These are phyloP conservation scores for Amphirosellinia nigrospora DNA, from an alignment of 495 filamentous ascomycete genomes.

Conservation along the genomic window DNA sequence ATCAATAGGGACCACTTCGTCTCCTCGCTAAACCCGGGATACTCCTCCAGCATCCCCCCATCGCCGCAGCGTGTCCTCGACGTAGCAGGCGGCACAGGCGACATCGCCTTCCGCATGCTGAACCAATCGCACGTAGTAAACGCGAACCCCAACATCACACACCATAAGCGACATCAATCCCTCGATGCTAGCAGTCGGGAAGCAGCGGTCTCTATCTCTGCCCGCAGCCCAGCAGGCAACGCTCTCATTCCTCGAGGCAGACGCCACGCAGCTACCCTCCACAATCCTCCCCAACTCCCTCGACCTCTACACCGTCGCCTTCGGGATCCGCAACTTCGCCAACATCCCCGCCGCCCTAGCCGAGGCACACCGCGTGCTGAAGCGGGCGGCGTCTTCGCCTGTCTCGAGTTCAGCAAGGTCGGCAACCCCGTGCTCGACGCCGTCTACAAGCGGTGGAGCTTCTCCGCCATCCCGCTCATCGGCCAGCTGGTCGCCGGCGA, in stretches of 20 bases:
- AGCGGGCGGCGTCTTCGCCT: conserved; percentile 94
- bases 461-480: conserved; percentile 90
- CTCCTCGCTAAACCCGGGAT: conserved; percentile 85
- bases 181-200: conserved; percentile 88
- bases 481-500: conserved; percentile 95
- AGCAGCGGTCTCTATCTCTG: conserved; percentile 66
- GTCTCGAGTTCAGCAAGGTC: conserved; percentile 92
- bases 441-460: conserved; percentile 96
- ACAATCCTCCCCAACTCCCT: conserved; percentile 55
- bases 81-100: conserved; percentile 95
- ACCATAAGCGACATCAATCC: conserved; percentile 96
- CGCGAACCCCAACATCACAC: conserved; percentile 74
- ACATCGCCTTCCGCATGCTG: conserved; percentile 97
- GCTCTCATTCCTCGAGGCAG: conserved; percentile 83
- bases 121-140: conserved; percentile 86
- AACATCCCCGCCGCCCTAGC: conserved; percentile 78
- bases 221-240: conserved; percentile 52
- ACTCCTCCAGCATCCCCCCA: conserved; percentile 58
- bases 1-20: conserved; percentile 82
- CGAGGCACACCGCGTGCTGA: conserved; percentile 86
- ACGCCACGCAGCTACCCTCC: conserved; percentile 76
- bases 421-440: conserved; percentile 74
- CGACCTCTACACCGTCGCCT: conserved; percentile 96
- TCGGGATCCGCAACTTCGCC: conserved; percentile 96
- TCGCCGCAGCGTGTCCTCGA: conserved; percentile 80